Base-by-base conservation (phyloP, 2,329 filamentous ascomycete species). In the Cercospora sp. region DNA sequence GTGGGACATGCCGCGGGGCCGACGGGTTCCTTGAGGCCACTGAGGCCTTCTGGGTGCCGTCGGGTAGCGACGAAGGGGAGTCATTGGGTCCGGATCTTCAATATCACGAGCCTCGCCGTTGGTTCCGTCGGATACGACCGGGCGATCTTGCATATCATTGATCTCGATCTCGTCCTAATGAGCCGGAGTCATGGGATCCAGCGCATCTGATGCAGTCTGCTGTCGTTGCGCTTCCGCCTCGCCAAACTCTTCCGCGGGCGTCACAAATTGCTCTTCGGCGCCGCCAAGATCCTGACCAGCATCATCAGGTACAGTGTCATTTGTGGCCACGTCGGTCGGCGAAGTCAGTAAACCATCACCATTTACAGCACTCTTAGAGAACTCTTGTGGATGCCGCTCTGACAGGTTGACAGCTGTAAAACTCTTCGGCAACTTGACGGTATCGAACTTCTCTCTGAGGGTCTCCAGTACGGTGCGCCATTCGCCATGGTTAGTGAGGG, bases 401-500 rank as follows among this genome's bases (percentile, higher is more conserved):
- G 78, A 81, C 59, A 85, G 73, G 71, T 85, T 84, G 60, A 85
- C 82, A 9, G 83, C 83, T 55, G 83, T 80, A 71, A 85, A 85
- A 16, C 80, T 82, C 74, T 83, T 84, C 23, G 83, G 83, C 20
- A 85, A 75, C 73, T 84, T 84, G 59, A 85, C 83, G 33, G 93
- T 93, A 77, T 97, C 92, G 77, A 99, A 98, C 76, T 97, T 98
- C 60, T 92, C 94, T 72, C 94, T 89, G 71, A 99, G 83, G 1
- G 94, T 98, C 81, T 97, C 94, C 73, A 99, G 92, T n/a, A 99
- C 92, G 75, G 94, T 88, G 81, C 96, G 94, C 94, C 95, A 99
- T 79, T 99, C 92, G 42, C 89, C 89, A 80, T 99, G 96, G 2
- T 92, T 88, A 3, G 94, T 98, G 75, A 99, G 82, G 77, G 92